A percentile compares a stretch with the other conserved stretches of the same genome.
phyloP scores from a whole-genome alignment of 495 filamentous ascomycete genomes.

The Astrothelium subdiscretum region DNA sequence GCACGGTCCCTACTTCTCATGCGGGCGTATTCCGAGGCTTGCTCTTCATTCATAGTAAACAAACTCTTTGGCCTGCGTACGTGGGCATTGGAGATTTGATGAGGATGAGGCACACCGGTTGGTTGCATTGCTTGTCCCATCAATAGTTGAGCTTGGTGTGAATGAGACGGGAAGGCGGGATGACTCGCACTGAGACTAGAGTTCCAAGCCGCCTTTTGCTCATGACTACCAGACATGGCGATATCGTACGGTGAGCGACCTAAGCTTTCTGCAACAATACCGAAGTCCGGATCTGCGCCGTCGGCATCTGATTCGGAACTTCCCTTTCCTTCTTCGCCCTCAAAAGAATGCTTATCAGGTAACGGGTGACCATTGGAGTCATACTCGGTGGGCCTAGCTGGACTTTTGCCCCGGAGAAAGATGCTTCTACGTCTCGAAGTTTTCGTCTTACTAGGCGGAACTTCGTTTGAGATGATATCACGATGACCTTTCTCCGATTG shows the following conservation, averaged over 20 bases:
- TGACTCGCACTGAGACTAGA: background rate
- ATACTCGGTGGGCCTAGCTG: background rate
- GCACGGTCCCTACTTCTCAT: slow-evolving; percentile 28
- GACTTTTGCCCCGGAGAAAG: background rate
- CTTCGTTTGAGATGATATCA: background rate
- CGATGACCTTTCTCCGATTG: too few species aligned
- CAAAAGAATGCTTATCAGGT: background rate
- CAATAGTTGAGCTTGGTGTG: background rate
- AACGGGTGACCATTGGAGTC: background rate
- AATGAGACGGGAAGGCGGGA: background rate
- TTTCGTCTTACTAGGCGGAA: background rate
- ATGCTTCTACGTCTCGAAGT: background rate
- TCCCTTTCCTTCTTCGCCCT: slow-evolving; percentile 4
- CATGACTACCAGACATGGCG: slow-evolving; percentile 16
- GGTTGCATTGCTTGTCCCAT: slow-evolving; percentile 1
- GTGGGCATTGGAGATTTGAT: slow-evolving; percentile 23
- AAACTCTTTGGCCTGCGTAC: slow-evolving; percentile 10
- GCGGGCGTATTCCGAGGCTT: slow-evolving; percentile 27
- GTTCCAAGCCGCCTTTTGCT: background rate
- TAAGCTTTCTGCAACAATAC: slow-evolving; percentile 26
- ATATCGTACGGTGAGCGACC: slow-evolving; percentile 34
- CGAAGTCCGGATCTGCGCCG: slow-evolving; percentile 25
- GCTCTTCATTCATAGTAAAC: slow-evolving; percentile 27
- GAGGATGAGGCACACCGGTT: slow-evolving; percentile 16
- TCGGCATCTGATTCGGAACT: slow-evolving; percentile 8